Evolutionary conservation across 2,329 filamentous ascomycete species (phyloP), one percentile per base, ranked within the genome.

Genomic region (Salinomyces thailandicus): DNA sequence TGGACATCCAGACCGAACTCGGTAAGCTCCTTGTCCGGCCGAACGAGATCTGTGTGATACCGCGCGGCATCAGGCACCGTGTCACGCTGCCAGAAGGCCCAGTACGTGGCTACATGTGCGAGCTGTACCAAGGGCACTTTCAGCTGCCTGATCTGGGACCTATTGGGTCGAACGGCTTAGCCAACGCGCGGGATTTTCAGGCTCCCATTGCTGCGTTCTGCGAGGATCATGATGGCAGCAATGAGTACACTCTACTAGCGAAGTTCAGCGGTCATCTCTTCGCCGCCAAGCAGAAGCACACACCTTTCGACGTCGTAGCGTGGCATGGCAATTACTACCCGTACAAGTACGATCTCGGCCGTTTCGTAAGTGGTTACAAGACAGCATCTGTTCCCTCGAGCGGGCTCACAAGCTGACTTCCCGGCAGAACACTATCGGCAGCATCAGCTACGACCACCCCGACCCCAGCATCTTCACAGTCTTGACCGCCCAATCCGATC

Each of bases 291-390:
- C 79, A 83, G 51, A 64, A 63, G 15, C 78, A 82, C 52, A 77
- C 71, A 2, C 79, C 79, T 0, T 84, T 81, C 49, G 78, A 83
- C 46, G 78, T 82, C 1, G 75, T 81, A 0, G 78, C 76, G 2
- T 82, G 79, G 78, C 77, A 81, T 47, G 78, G 78, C n/a, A 76
- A 73, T 35, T 79, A 80, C 48, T 74, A 75, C 36, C 70, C 69
- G 1, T 73, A 71, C 60, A 73, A 73, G 48, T 73, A 72, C 57
- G 69, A 72, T 42, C 59, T 73, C 9, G 69, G 64, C 61, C 79
- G 63, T 53, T 79, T 67, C 69, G 22, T 26, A 26, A 26, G 22
- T 26, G 9, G n/a, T n/a, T n/a, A n/a, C n/a, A n/a, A n/a, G n/a
- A n/a, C n/a, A n/a, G n/a, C n/a, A n/a, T n/a, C n/a, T n/a, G n/a